These are phyloP conservation scores for Blastocystis sp. DNA, from an alignment of 352 stramenopile genomes.

Conservation along the genomic window DNA sequence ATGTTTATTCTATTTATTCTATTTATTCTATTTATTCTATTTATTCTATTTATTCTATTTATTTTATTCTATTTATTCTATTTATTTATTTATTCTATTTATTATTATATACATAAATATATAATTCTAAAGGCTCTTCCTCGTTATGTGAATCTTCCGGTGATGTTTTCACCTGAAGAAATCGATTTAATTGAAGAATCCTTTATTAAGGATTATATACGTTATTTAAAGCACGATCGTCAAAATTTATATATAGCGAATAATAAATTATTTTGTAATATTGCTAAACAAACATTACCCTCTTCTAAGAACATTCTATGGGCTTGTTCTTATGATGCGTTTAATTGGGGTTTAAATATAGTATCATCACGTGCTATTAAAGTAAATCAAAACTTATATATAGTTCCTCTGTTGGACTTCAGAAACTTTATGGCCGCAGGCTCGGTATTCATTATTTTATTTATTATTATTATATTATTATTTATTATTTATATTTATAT, in stretches of 20 bases:
- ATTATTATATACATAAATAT: no score
- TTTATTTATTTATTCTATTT: no score
- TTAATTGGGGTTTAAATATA: slow-evolving; percentile 9
- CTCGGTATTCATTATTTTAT: neutral
- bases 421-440: slow-evolving; percentile 19
- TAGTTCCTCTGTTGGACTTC: slow-evolving; percentile 14
- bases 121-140: slow-evolving; percentile 8
- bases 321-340: neutral
- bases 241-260: slow-evolving; percentile 1
- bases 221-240: neutral
- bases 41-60: no score
- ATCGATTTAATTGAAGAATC: slow-evolving; percentile 1
- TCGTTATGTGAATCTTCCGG: neutral
- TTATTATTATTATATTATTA: no score
- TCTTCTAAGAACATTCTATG: neutral
- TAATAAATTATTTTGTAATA: neutral
- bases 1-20: no score
- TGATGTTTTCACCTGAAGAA: neutral
- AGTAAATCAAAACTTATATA: neutral
- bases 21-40: no score
- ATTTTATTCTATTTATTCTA: no score
- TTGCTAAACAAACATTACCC: neutral
- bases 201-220: neutral
- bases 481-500: no score
- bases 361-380: neutral